Conservation (phyloP, 192 early-diverging fungal species). For the Coemansia sp. region DNA sequence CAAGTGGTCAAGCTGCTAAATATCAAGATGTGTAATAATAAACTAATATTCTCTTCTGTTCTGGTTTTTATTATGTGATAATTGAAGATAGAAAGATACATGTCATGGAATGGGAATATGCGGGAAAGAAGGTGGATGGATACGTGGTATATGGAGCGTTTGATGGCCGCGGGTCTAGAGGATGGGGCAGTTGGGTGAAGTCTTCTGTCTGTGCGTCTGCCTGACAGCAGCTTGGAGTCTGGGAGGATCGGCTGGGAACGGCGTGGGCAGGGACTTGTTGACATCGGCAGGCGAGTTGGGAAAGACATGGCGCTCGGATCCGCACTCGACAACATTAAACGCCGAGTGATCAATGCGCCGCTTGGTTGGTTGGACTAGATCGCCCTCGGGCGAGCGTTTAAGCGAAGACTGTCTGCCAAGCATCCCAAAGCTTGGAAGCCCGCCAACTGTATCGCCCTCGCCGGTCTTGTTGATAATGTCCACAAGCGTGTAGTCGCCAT, state of each 20-base stretch:
- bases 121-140: too few species aligned
- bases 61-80: too few species aligned
- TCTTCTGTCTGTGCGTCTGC: slow-evolving; percentile 9
- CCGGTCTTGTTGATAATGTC: background rate
- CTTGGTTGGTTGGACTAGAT: background rate
- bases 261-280: slow-evolving; percentile 38
- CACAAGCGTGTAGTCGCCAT: background rate
- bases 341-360: slow-evolving; percentile 11
- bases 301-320: slow-evolving; percentile 9
- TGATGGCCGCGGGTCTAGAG: slow-evolving; percentile 12
- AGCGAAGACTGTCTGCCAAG: slow-evolving; percentile 1
- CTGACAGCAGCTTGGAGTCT: slow-evolving; percentile 15
- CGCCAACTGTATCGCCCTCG: background rate
- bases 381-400: background rate
- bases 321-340: slow-evolving; percentile 8
- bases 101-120: too few species aligned
- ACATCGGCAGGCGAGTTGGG: slow-evolving; percentile 10
- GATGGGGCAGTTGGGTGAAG: slow-evolving; percentile 17
- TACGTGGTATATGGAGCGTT: background rate
- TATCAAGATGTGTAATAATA: too few species aligned
- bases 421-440: background rate
- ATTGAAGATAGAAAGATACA: too few species aligned
- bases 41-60: too few species aligned
- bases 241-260: background rate
- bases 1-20: too few species aligned